Evolutionary conservation across 306 rosid species (phyloP).

Genomic region (Corylus heterophylla): DNA sequence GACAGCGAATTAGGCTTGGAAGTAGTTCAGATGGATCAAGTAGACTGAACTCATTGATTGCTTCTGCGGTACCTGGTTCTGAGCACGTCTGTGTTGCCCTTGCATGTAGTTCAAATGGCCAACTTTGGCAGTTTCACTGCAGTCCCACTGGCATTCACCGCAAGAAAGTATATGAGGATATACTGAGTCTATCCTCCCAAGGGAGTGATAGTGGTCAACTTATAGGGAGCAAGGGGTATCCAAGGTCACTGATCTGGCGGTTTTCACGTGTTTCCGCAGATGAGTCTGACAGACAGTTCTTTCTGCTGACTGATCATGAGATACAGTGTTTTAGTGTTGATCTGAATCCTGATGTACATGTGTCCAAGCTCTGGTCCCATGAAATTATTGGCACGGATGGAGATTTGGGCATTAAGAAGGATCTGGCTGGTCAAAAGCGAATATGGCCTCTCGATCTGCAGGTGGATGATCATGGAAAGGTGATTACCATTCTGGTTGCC

Average conservation of each 20-base stretch:
- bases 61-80: constrained; percentile 55
- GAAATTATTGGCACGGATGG: constrained; percentile 83
- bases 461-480: constrained; percentile 74
- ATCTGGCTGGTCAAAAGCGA: constrained; percentile 92
- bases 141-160: constrained; percentile 63
- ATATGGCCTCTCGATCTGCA: constrained; percentile 91
- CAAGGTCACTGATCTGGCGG: constrained; percentile 92
- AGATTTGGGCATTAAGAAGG: constrained; percentile 83
- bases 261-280: constrained; percentile 40
- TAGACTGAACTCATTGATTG: constrained; percentile 72
- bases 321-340: constrained; percentile 66
- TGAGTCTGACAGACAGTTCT: constrained; percentile 54
- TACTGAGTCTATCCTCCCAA: constrained; percentile 34
- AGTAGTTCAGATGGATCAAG: constrained; percentile 37
- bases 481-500: constrained; percentile 78
- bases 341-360: constrained; percentile 51
- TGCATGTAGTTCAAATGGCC: constrained; percentile 78
- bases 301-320: constrained; percentile 76
- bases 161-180: constrained; percentile 43
- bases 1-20: constrained; percentile 37
- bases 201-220: constrained; percentile 52
- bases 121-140: constrained; percentile 83
- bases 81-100: constrained; percentile 56
- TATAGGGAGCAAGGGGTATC: constrained; percentile 64
- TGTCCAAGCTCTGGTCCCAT: constrained; percentile 85